A percentile compares a stretch with the other conserved stretches of the same genome.
phyloP scores from a whole-genome alignment of 179 eudicot species.

The Pouteria campechiana region DNA sequence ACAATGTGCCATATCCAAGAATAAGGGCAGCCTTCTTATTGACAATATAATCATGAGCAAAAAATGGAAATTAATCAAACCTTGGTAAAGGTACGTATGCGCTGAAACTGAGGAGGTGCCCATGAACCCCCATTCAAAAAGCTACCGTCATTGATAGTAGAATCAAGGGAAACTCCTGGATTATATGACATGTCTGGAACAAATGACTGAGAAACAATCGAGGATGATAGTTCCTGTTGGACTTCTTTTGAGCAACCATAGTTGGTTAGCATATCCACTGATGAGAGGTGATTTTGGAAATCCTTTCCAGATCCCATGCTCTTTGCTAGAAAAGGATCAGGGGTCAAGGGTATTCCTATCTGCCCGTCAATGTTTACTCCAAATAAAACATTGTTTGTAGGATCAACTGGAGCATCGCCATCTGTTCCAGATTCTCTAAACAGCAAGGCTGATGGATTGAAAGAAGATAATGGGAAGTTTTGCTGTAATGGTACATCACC shows the following conservation, averaged over 20 bases:
- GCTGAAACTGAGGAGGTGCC: slow-evolving; percentile 63
- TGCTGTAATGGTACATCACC: slow-evolving; percentile 46
- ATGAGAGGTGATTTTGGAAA: slow-evolving; percentile 41
- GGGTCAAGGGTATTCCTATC: slow-evolving; percentile 36
- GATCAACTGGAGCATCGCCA: slow-evolving; percentile 45
- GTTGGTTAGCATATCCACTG: slow-evolving; percentile 45
- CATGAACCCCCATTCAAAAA: slow-evolving; percentile 61
- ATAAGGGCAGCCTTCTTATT: background rate
- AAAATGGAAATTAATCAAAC: too few relatives aligned
- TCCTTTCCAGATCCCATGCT: slow-evolving; percentile 43
- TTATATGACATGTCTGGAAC: slow-evolving; percentile 82
- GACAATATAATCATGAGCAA: background rate
- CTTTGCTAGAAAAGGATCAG: slow-evolving; percentile 48
- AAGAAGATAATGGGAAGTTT: slow-evolving; percentile 27
- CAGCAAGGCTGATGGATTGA: slow-evolving; percentile 48
- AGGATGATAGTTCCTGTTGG: slow-evolving; percentile 79
- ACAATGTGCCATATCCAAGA: background rate
- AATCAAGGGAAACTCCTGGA: slow-evolving; percentile 74
- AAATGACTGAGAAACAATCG: slow-evolving; percentile 88
- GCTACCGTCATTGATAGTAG: slow-evolving; percentile 57
- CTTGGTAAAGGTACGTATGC: slow-evolving; percentile 90
- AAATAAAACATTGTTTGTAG: slow-evolving; percentile 27
- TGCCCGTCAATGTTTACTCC: slow-evolving; percentile 38
- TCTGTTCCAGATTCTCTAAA: slow-evolving; percentile 52
- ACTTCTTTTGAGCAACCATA: slow-evolving; percentile 65